These are phyloP conservation scores for Mortierella sp. DNA, from an alignment of 371 early-diverging fungal genomes.

Conservation along the genomic window DNA sequence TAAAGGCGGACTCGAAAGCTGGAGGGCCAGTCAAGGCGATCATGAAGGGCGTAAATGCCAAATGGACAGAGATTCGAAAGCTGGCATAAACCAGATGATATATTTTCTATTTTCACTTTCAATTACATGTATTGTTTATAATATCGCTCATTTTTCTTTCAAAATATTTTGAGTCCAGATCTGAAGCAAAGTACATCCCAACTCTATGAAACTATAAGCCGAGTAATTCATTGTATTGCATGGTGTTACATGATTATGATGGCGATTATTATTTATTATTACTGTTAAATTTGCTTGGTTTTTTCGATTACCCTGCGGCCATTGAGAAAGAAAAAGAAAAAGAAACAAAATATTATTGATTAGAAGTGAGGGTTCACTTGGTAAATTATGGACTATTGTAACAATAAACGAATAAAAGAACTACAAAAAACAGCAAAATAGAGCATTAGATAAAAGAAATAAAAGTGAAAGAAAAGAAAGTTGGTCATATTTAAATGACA, in stretches of 20 bases:
- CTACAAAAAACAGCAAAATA: neutral
- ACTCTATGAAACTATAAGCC: too few species aligned
- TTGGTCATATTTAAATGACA: slow-evolving; percentile 24
- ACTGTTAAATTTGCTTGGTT: neutral
- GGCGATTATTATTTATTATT: neutral
- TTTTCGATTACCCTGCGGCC: neutral
- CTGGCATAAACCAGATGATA: slow-evolving; percentile 11
- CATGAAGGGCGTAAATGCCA: slow-evolving; percentile 55
- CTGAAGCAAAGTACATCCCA: too few species aligned
- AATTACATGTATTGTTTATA: too few species aligned
- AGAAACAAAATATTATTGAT: neutral
- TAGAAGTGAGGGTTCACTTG: neutral
- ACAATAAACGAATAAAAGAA: neutral
- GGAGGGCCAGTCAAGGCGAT: slow-evolving; percentile 31
- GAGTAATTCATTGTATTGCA: too few species aligned
- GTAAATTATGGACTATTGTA: neutral
- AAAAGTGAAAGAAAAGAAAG: neutral
- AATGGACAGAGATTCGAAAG: slow-evolving; percentile 49
- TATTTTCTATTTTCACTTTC: neutral
- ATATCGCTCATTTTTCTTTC: too few species aligned
- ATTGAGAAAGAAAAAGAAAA: neutral
- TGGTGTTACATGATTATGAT: neutral
- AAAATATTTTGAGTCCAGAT: too few species aligned
- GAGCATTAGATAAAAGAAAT: neutral
- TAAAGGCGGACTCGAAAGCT: slow-evolving; percentile 13